phyloP scores from a whole-genome alignment of 2,329 filamentous ascomycete species.

The Aspergillus chevalieri region DNA sequence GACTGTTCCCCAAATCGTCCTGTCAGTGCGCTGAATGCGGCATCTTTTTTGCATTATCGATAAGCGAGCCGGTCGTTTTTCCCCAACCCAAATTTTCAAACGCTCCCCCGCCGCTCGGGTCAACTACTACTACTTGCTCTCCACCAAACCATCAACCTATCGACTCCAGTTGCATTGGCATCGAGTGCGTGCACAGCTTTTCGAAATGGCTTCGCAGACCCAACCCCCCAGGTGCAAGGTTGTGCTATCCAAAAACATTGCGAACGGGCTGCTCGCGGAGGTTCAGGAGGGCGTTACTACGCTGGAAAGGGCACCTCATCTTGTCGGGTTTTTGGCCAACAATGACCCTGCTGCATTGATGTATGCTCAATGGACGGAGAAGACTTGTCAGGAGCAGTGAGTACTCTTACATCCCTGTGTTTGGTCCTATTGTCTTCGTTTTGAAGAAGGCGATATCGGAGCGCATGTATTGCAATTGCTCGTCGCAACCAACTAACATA shows the following conservation, averaged over 20 bases:
- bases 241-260: conserved; percentile 79
- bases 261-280: conserved; percentile 72
- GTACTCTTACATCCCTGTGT: conserved; percentile 27
- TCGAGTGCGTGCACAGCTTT: too few relatives aligned
- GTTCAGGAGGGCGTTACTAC: conserved; percentile 68
- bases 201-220: conserved; percentile 27
- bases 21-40: conserved; percentile 23
- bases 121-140: conserved; percentile 5
- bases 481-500: conserved; percentile 14
- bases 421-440: conserved; percentile 6
- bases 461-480: neutral
- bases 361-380: conserved; percentile 96
- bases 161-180: too few relatives aligned
- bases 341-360: conserved; percentile 82
- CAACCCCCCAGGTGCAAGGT: conserved; percentile 68
- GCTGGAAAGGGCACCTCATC: conserved; percentile 65
- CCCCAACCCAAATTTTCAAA: conserved; percentile 19
- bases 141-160: neutral
- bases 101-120: neutral
- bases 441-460: conserved; percentile 11
- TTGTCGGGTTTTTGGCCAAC: conserved; percentile 90
- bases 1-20: neutral
- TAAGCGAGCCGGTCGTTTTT: conserved; percentile 30
- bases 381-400: conserved; percentile 94
- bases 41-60: conserved; percentile 28